These are phyloP conservation scores for Halophytophthora batemanensis DNA, from an alignment of 352 stramenopile species.

Conservation along the genomic window DNA sequence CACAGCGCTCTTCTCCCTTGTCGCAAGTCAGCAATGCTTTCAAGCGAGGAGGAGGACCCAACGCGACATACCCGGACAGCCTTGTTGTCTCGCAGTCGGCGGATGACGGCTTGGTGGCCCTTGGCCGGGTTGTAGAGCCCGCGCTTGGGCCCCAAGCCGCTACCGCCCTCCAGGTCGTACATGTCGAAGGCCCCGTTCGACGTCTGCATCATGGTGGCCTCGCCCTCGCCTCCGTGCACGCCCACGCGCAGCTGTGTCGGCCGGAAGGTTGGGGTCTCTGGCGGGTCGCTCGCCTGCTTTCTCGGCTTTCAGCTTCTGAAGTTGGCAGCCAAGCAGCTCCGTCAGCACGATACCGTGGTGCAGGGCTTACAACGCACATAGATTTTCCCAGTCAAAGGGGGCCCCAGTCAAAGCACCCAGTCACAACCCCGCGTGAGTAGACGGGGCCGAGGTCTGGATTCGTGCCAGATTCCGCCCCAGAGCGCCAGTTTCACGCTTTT, in stretches of 20 bases:
- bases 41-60: neutral
- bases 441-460: no score
- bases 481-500: no score
- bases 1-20: neutral
- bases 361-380: no score
- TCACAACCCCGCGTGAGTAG: no score
- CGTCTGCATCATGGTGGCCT: conserved; percentile 14
- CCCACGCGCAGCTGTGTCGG: no score
- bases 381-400: no score
- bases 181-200: conserved; percentile 30
- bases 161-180: conserved; percentile 31
- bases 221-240: no score
- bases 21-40: neutral
- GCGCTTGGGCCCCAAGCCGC: conserved; percentile 11
- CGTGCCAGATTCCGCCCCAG: no score
- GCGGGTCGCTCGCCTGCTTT: neutral
- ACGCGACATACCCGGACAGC: conserved; percentile 15
- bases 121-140: conserved; percentile 21
- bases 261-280: no score
- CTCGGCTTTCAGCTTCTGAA: neutral
- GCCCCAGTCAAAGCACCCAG: no score
- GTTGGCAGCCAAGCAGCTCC: no score
- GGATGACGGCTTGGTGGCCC: conserved; percentile 11
- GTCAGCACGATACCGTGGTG: no score
- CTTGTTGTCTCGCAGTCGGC: conserved; percentile 27